These are phyloP conservation scores for Exophiala lecanii-corni DNA, from an alignment of 2,329 filamentous ascomycete species.

Conservation along the genomic window DNA sequence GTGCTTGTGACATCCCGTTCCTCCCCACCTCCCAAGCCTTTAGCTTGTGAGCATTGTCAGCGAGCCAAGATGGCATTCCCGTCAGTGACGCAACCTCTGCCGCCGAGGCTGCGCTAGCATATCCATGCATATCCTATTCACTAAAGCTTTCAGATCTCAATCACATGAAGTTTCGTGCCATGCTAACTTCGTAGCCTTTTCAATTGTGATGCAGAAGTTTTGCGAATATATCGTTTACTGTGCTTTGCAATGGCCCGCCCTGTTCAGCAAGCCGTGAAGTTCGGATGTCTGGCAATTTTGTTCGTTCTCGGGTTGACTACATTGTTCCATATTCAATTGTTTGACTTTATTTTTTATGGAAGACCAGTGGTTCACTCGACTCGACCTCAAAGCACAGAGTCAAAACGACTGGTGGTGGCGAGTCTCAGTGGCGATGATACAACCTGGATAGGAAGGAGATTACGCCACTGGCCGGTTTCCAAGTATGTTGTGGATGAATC, in stretches of 20 bases:
- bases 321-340: background rate
- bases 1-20: no score
- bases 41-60: no score
- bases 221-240: no score
- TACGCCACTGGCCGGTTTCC: slow-evolving; percentile 43
- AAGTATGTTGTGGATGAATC: slow-evolving; percentile 51
- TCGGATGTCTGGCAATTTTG: slow-evolving; percentile 13
- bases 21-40: no score
- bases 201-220: no score
- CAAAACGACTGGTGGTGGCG: slow-evolving; percentile 42
- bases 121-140: no score
- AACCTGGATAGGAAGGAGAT: slow-evolving; percentile 46
- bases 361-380: background rate
- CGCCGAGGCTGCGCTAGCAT: no score
- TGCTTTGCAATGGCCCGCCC: background rate
- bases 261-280: background rate
- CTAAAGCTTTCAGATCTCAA: no score
- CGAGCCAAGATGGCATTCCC: no score
- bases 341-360: background rate
- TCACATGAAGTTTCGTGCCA: no score
- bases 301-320: background rate
- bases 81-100: no score
- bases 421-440: slow-evolving; percentile 12
- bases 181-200: no score
- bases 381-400: background rate